Conservation (phyloP, 1,284 basidiomycete species). For the Ustilago bromivora region DNA sequence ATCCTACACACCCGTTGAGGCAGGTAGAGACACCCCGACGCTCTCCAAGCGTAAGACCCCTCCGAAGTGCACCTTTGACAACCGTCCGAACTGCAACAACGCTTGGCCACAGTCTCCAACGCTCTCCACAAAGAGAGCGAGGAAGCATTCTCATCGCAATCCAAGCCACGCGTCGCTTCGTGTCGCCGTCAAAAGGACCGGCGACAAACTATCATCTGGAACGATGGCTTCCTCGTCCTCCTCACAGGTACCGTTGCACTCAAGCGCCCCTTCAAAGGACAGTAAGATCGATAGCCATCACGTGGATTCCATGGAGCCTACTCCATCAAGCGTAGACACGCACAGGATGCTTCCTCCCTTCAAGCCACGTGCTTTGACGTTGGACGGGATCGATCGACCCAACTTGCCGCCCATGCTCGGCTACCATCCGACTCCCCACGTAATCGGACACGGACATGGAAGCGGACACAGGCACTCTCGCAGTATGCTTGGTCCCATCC, state of each 20-base stretch:
- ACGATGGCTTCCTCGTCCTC: neutral
- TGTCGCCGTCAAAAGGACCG: neutral
- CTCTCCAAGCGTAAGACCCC: neutral
- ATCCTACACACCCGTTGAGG: neutral
- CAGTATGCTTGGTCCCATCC: constrained; percentile 22
- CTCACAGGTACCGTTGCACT: neutral
- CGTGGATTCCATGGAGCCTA: neutral
- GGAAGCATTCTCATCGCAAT: constrained; percentile 4
- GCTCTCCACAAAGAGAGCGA: constrained; percentile 13
- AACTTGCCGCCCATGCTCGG: constrained; percentile 26
- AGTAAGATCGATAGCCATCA: neutral
- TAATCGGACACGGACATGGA: neutral
- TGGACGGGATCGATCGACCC: constrained; percentile 23
- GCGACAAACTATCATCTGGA: neutral
- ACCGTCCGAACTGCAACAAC: constrained; percentile 5
- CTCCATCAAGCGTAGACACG: neutral
- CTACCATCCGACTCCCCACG: neutral
- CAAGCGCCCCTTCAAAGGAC: neutral
- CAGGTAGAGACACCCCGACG: neutral
- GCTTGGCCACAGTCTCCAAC: constrained; percentile 28
- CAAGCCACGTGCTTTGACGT: constrained; percentile 29
- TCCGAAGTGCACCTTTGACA: neutral
- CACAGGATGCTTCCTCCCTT: constrained; percentile 14
- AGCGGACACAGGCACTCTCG: neutral
- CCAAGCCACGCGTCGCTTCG: neutral